Base-by-base conservation (phyloP, 2,329 filamentous ascomycete species). In the Talaromyces amestolkiae region DNA sequence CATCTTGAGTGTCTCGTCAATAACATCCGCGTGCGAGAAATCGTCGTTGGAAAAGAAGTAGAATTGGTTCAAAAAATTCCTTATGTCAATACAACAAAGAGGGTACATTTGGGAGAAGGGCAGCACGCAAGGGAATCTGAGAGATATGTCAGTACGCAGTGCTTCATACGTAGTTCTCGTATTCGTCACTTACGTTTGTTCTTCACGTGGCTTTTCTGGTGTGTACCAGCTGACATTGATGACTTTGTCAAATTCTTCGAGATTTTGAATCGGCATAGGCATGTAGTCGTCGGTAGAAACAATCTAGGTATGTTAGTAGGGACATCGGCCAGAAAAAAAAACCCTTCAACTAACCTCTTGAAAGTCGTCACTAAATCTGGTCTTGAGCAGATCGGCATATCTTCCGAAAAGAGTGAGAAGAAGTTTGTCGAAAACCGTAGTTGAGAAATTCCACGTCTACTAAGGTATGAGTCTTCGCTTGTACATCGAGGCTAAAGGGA, bases 61-160 rank as follows among this genome's bases (percentile, higher is more conserved):
- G 73, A 99, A 98, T 74, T 98, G 93, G 76, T 97, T 97, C 66
- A 98, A 83, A 77, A 99, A 98, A 77, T 97, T 97, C 47, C 94
- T 88, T 72, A 99, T 97, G 74, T 98, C 93, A 75, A 98, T 98
- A 81, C 95, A 99, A 79, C 95, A 97, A 37, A 98, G 84, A 1
- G 95, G 94, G 75, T 99, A 99, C 95, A 99, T 99, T 72, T 98
- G 93, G 13, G 93, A 97, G 77, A 99, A 99, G 0, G 95, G 96
- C 1, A 99, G 83, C n/a, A 97, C 92, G 71, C 91, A 96, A 5
- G 95, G 96, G 75, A 97, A 97, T 13, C 91, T 93, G 68, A 8
- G 45, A 47, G n/a, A 17, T 24, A 59, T 19, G 62, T 74, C 73
- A 73, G 74, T 68, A 22, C 35, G 15, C n/a, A 33, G n/a, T 66